These are phyloP conservation scores for Paraconiothyrium sp. DNA, from an alignment of 2,329 filamentous ascomycete genomes.

Conservation along the genomic window DNA sequence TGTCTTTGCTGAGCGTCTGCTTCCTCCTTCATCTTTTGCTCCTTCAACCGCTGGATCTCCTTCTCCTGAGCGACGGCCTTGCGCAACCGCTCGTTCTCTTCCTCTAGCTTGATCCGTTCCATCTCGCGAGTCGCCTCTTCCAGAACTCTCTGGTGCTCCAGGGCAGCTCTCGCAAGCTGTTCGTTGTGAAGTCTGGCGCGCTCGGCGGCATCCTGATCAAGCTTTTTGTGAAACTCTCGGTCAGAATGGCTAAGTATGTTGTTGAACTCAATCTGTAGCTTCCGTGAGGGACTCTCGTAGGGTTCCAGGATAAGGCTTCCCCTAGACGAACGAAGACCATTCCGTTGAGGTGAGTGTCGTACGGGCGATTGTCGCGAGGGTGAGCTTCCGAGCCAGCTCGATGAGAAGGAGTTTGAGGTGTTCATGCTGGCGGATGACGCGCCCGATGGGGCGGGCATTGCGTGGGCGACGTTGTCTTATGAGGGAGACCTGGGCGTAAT, in stretches of 20 bases:
- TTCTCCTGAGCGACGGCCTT: constrained; percentile 48
- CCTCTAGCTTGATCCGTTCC: constrained; percentile 58
- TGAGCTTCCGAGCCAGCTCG: constrained; percentile 43
- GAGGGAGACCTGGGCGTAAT: constrained; percentile 13
- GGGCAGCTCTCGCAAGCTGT: constrained; percentile 71
- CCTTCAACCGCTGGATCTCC: constrained; percentile 54
- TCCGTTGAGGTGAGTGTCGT: constrained; percentile 44
- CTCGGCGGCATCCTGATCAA: constrained; percentile 71
- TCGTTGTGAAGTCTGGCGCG: constrained; percentile 70
- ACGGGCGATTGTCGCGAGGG: constrained; percentile 45
- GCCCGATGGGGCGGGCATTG: constrained; percentile 45
- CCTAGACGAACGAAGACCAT: constrained; percentile 33
- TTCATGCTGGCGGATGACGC: constrained; percentile 47
- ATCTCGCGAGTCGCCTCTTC: constrained; percentile 63
- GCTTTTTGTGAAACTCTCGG: constrained; percentile 62
- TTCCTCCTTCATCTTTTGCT: constrained; percentile 55
- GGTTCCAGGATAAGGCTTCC: constrained; percentile 34
- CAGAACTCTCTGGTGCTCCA: constrained; percentile 72
- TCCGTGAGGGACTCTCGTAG: constrained; percentile 46
- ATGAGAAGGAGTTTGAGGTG: constrained; percentile 42
- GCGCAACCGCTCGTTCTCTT: constrained; percentile 45
- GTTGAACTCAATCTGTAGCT: constrained; percentile 53
- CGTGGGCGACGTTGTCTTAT: constrained; percentile 17
- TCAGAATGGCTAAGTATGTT: constrained; percentile 54
- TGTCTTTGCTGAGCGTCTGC: constrained; percentile 45